Evolutionary conservation across 1,284 basidiomycete species (phyloP).

Genomic region (Heimioporus punctisporus): DNA sequence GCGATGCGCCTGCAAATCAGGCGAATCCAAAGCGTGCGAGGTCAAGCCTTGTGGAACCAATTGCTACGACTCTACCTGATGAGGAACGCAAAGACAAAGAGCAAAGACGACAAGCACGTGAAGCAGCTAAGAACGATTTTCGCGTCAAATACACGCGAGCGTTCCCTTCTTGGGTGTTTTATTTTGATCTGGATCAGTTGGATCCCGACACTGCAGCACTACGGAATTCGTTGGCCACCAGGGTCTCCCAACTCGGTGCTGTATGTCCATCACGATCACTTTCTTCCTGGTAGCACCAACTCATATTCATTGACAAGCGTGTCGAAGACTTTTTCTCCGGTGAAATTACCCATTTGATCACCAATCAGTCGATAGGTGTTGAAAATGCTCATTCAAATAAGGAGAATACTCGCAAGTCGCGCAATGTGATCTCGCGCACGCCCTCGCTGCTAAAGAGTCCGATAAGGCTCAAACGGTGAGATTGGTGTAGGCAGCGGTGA

Average conservation of each 20-base stretch:
- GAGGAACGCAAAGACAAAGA: conserved; percentile 44
- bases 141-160: conserved; percentile 82
- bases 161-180: conserved; percentile 86
- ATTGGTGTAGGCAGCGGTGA: neutral
- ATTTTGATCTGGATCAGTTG: conserved; percentile 76
- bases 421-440: conserved; percentile 21
- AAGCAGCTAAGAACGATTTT: conserved; percentile 73
- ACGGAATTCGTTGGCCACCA: conserved; percentile 49
- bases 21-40: conserved; percentile 35
- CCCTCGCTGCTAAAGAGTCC: conserved; percentile 57
- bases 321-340: conserved; percentile 89
- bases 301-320: conserved; percentile 43
- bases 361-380: conserved; percentile 50
- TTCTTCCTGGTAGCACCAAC: neutral
- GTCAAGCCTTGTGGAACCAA: conserved; percentile 24
- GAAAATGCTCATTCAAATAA: conserved; percentile 54
- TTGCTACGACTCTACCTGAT: conserved; percentile 19
- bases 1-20: conserved; percentile 30
- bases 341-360: conserved; percentile 87
- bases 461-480: conserved; percentile 63
- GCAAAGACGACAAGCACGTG: conserved; percentile 48
- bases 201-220: conserved; percentile 48
- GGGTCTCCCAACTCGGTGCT: conserved; percentile 72
- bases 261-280: conserved; percentile 51
- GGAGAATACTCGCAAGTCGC: conserved; percentile 54